Evolutionary conservation across 2,329 filamentous ascomycete genomes (phyloP), one percentile per base, ranked within the genome.

Genomic region (Emmonsiellopsis sp.): DNA sequence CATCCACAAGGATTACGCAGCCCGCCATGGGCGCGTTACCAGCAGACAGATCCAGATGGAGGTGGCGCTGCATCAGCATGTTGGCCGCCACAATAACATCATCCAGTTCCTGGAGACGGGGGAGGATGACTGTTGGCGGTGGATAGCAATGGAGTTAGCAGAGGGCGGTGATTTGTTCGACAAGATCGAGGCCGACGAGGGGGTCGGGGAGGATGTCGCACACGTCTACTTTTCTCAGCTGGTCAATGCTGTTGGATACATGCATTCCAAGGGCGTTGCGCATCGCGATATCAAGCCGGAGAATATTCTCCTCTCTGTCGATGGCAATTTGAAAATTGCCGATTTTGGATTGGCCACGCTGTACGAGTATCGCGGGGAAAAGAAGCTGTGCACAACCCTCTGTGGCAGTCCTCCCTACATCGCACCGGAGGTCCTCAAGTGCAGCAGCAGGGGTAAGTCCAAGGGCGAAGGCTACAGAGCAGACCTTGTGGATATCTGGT

Each of bases 61-160:
- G 73, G 87, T 95, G 41, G 87, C 87, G 2, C 79, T 98, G 15
- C 93, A 98, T 74, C 85, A 84, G 50, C 86, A 92, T 65, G 85
- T 97, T 53, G 89, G 88, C 47, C 85, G 88, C 60, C 94, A 98
- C 67, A 83, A 85, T 52, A 95, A 98, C 70, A 86, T 98, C 59
- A 96, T 98, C 63, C 86, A 89, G 66, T 96, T 89, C 79, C 90
- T 94, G 62, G 85, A 86, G 42, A 87, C 85, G 1, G 92, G 90
- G 52, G 89, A 96, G 69, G 91, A 98, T 67, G 65, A 78, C 0
- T 74, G 85, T 15, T 98, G 93, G 92, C 83, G 87, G 62, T 98
- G 93, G 93, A 95, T 98, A 62, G 92, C 91, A 40, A 96, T 98
- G 90, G 93, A 98, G 71, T 86, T 89, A 61, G 93, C 93, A 45